Evolutionary conservation across 2,329 filamentous ascomycete genomes (phyloP).

Genomic region (Claviceps digitariae): DNA sequence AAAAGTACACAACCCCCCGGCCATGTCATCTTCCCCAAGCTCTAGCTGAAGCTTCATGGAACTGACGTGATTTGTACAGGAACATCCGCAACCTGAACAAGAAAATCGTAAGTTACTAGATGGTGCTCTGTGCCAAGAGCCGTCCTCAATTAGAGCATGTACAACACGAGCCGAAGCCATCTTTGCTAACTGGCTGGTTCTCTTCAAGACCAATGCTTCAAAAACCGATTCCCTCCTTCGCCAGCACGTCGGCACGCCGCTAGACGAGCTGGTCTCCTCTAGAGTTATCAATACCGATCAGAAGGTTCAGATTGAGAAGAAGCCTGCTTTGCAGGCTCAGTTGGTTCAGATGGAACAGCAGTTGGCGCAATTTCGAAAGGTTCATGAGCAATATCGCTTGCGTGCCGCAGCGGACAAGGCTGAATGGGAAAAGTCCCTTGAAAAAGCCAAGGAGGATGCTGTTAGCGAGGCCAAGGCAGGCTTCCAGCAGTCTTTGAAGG

Average conservation of each 20-base stretch:
- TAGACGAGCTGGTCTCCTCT: conserved; percentile 57
- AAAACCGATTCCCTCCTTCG: conserved; percentile 59
- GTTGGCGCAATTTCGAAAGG: conserved; percentile 58
- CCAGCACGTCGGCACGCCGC: conserved; percentile 54
- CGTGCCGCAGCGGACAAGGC: conserved; percentile 44
- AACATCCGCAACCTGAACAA: conserved; percentile 86
- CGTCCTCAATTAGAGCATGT: too few relatives aligned
- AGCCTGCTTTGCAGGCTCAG: conserved; percentile 56
- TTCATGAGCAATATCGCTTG: conserved; percentile 57
- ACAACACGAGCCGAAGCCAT: conserved; percentile 17
- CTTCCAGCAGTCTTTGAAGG: conserved; percentile 41
- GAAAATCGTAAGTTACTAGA: conserved; percentile 62
- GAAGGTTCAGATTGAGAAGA: conserved; percentile 64
- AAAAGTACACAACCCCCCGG: conserved; percentile 48
- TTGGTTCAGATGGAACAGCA: conserved; percentile 61
- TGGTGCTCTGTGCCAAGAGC: background rate
- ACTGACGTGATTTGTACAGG: conserved; percentile 30
- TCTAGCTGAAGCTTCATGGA: background rate
- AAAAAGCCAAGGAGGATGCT: conserved; percentile 41
- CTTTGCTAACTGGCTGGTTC: background rate
- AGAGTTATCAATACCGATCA: conserved; percentile 73
- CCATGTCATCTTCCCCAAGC: conserved; percentile 16
- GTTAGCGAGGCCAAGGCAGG: conserved; percentile 37
- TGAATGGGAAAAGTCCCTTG: conserved; percentile 44
- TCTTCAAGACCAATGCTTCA: conserved; percentile 47